Conservation (phyloP, 2,329 filamentous ascomycete species). For the Xylariaceae sp. region DNA sequence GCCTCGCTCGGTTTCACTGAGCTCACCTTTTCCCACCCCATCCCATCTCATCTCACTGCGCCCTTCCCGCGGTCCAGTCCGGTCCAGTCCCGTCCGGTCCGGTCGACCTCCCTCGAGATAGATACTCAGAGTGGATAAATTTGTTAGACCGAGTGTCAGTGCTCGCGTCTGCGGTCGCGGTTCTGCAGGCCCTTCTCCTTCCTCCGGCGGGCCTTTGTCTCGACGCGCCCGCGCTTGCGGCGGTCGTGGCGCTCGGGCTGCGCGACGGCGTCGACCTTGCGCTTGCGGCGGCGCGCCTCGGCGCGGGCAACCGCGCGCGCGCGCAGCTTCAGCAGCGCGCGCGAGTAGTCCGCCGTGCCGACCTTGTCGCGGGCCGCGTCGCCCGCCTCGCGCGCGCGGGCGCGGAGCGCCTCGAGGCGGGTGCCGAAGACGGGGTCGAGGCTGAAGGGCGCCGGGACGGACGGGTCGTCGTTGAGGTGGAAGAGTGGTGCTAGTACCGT, state of each 20-base stretch:
- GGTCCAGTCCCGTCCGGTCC: no score
- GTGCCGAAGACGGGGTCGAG: conserved; percentile 62
- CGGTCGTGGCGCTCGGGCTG: conserved; percentile 71
- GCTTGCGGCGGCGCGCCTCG: conserved; percentile 70
- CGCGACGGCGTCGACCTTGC: conserved; percentile 79
- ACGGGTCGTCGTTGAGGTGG: conserved; percentile 78
- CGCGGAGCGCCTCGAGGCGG: conserved; percentile 62
- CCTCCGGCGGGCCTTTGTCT: conserved; percentile 74
- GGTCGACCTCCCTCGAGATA: no score
- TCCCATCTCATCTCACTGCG: not conserved
- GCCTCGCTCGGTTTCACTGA: no score
- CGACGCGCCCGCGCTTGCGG: conserved; percentile 76
- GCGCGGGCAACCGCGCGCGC: conserved; percentile 64
- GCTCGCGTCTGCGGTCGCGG: conserved; percentile 63
- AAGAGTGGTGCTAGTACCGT: conserved; percentile 57
- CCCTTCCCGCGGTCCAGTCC: no score
- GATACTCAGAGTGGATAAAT: no score
- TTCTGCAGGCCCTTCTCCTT: conserved; percentile 72
- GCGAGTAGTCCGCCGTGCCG: conserved; percentile 73
- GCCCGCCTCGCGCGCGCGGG: conserved; percentile 69
- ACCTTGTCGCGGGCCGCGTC: conserved; percentile 77
- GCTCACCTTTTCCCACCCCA: no score
- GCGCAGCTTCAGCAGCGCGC: conserved; percentile 63
- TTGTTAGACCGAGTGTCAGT: no score
- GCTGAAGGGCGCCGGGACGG: conserved; percentile 64